phyloP scores from a whole-genome alignment of 768 basidiomycete genomes.

The Serendipita sp. region DNA sequence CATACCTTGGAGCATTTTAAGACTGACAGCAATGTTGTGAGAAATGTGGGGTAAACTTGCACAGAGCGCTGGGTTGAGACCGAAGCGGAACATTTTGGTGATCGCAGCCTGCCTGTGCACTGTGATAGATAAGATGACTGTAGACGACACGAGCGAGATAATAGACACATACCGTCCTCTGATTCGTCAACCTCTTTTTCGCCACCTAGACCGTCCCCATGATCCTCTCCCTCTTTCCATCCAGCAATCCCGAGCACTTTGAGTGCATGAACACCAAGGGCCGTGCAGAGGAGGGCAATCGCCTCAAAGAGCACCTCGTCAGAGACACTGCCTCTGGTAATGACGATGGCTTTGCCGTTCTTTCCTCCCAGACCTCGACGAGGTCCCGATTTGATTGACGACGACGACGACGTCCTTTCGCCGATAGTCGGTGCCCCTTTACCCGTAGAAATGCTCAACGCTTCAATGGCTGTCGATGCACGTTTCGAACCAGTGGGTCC shows the following conservation, averaged over 20 bases:
- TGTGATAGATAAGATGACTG: neutral
- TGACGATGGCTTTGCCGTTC: neutral
- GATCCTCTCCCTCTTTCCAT: neutral
- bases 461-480: neutral
- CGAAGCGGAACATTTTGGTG: neutral
- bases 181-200: neutral
- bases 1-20: neutral
- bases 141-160: neutral
- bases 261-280: neutral
- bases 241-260: neutral
- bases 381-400: no score
- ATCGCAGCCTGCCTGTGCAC: neutral
- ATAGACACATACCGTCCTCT: neutral
- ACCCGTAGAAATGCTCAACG: neutral
- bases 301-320: constrained; percentile 5
- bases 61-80: neutral
- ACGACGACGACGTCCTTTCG: neutral
- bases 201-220: neutral
- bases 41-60: neutral
- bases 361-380: neutral
- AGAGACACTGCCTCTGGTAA: neutral
- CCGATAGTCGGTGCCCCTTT: neutral
- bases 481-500: neutral
- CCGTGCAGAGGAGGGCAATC: neutral
- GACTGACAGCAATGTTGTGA: neutral